phyloP scores from a whole-genome alignment of 768 basidiomycete genomes.

The Lentinula boryana region DNA sequence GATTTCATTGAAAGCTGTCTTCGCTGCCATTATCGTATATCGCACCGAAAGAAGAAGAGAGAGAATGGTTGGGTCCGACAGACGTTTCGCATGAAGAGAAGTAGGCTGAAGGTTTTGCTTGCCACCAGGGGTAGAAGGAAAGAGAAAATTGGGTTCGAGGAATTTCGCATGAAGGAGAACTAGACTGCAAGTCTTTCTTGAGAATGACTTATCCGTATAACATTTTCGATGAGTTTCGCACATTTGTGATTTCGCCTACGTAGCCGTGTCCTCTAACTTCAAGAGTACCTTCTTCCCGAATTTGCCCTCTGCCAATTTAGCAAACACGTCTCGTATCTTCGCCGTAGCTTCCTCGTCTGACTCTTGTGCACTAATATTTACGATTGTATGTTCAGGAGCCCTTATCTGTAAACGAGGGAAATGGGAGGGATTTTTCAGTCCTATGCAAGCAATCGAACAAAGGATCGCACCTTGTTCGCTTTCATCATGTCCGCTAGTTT shows the following conservation, averaged over 20 bases:
- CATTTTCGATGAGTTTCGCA: neutral
- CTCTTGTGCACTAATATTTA: constrained; percentile 38
- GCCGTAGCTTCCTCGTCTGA: constrained; percentile 31
- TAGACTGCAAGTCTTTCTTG: too few relatives aligned
- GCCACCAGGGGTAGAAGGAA: too few relatives aligned
- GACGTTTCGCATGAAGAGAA: neutral
- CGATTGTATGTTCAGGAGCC: constrained; percentile 64
- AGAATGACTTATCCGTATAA: too few relatives aligned
- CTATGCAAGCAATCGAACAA: neutral
- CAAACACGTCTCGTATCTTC: constrained; percentile 46
- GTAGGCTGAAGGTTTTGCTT: too few relatives aligned
- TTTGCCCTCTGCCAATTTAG: constrained; percentile 27
- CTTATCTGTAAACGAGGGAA: constrained; percentile 39
- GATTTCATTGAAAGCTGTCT: neutral
- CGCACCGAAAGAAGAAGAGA: neutral
- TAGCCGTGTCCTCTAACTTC: constrained; percentile 23
- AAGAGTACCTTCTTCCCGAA: constrained; percentile 39
- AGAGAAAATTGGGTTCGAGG: too few relatives aligned
- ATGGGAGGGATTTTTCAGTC: neutral
- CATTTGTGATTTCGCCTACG: too few relatives aligned
- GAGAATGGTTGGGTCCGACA: neutral
- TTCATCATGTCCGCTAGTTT: constrained; percentile 48
- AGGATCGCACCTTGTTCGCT: constrained; percentile 38
- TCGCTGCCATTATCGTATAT: neutral
- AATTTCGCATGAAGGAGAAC: too few relatives aligned